Base-by-base conservation (phyloP, 805 yeast species). In the Groenewaldozyma salmanticensis region DNA sequence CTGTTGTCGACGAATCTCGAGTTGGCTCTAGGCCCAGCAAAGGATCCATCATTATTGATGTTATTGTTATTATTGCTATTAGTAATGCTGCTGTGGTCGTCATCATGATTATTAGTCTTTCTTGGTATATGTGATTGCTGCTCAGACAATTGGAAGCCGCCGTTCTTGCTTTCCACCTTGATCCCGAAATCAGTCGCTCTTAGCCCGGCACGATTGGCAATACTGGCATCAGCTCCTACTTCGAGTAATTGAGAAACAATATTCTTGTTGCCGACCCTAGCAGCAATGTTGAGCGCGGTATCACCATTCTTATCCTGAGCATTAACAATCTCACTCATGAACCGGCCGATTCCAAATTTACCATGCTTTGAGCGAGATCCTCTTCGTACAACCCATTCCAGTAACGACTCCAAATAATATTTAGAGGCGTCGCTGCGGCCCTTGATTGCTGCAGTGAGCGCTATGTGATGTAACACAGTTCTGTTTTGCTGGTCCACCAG, bases 251-350 rank as follows among this genome's bases (percentile, higher is more conserved):
- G 84, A 47, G 82, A 85, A 6, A 82, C 88, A 42, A 92, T 73
- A 35, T 81, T 77, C 36, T 77, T 75, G 57, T 84, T 82, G 5
- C 94, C 94, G 20, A 92, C 75, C 52, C 94, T 74, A 0, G 96
- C 92, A 0, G 94, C 94, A 42, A 92, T 83, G 56, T 88, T 94
- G 45, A 92, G 67, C 37, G 96, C 88, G 0, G 98, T 92, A 58
- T 92, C 96, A 20, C 98, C 98, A 53, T 88, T 88, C 41, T 77
- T 68, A 62, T 92, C 98, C 48, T 81, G 84, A n/a, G 82, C 81
- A 57, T 92, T 90, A 40, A 90, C 79, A 51, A 92, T 74, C 37
- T 77, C 75, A 15, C 72, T 66, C 66, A 81, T 78, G 49, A 81
- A 75, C 54, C 71, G 66, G 7, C 74, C 71, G 20, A 82, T 63